Evolutionary conservation across 1,139 yeast species (phyloP).

Genomic region (Lodderomyces pseudojiufengensis): DNA sequence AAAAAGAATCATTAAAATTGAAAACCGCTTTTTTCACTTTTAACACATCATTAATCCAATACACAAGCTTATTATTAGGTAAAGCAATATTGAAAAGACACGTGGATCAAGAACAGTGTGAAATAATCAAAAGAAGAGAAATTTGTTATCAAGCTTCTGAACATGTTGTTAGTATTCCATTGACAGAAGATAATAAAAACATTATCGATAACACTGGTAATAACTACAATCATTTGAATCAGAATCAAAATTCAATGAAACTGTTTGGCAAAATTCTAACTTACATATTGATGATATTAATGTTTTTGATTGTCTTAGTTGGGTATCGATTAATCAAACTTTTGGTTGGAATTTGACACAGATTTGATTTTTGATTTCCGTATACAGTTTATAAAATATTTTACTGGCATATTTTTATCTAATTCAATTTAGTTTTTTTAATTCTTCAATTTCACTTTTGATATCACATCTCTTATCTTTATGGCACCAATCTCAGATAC

Average conservation of each 20-base stretch:
- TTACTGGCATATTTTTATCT: too few relatives aligned
- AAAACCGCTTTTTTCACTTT: slow-evolving; percentile 30
- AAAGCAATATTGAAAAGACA: slow-evolving; percentile 41
- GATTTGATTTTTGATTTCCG: too few relatives aligned
- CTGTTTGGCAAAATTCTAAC: slow-evolving; percentile 21
- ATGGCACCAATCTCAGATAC: too few relatives aligned
- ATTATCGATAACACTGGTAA: background rate
- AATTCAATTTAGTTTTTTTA: too few relatives aligned
- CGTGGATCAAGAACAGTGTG: slow-evolving; percentile 29
- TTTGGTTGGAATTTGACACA: background rate
- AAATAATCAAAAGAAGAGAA: slow-evolving; percentile 34
- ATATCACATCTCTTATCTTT: too few relatives aligned
- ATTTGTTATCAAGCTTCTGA: slow-evolving; percentile 44
- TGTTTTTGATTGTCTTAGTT: slow-evolving; percentile 19
- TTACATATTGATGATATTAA: slow-evolving; percentile 20
- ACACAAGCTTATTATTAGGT: slow-evolving; percentile 39
- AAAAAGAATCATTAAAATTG: slow-evolving; percentile 29
- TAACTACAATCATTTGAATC: too few relatives aligned
- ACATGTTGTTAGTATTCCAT: slow-evolving; percentile 42
- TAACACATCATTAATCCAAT: slow-evolving; percentile 35
- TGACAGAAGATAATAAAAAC: slow-evolving; percentile 28
- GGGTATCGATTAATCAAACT: slow-evolving; percentile 24
- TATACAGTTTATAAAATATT: too few relatives aligned
- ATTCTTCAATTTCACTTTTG: too few relatives aligned
- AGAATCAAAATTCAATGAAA: slow-evolving; percentile 16